Conservation (phyloP, 306 rosid species). For the Elaeagnus macrophylla region DNA sequence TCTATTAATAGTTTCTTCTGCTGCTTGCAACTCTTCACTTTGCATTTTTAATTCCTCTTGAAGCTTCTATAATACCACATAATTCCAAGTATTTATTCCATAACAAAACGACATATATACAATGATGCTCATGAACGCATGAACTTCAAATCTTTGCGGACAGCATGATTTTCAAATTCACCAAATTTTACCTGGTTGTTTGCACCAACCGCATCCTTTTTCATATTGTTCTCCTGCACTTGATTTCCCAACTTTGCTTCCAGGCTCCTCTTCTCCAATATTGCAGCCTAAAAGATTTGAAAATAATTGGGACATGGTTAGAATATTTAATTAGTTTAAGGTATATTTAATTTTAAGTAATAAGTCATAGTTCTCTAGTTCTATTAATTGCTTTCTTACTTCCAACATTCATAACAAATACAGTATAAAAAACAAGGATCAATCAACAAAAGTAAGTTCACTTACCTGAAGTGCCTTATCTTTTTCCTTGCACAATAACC, state of each 20-base stretch:
- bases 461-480: slow-evolving; percentile 74
- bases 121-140: slow-evolving; percentile 5
- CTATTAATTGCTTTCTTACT: neutral
- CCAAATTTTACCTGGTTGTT: slow-evolving; percentile 47
- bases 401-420: neutral
- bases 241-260: slow-evolving; percentile 57
- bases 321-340: neutral
- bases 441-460: slow-evolving; percentile 14
- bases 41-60: slow-evolving; percentile 60
- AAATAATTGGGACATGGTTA: slow-evolving; percentile 7
- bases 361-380: neutral
- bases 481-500: slow-evolving; percentile 49
- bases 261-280: slow-evolving; percentile 54
- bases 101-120: slow-evolving; percentile 7
- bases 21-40: slow-evolving; percentile 44
- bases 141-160: slow-evolving; percentile 13
- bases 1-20: slow-evolving; percentile 57
- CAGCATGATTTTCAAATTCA: slow-evolving; percentile 8
- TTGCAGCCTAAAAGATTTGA: slow-evolving; percentile 45
- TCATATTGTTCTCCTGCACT: slow-evolving; percentile 37
- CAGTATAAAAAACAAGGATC: neutral
- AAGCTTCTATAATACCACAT: slow-evolving; percentile 42
- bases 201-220: slow-evolving; percentile 39
- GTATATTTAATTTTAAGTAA: too few relatives aligned
- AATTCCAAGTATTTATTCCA: slow-evolving; percentile 5